These are phyloP conservation scores for Cordyceps tenuipes DNA, from an alignment of 2,329 filamentous ascomycete genomes.

Conservation along the genomic window DNA sequence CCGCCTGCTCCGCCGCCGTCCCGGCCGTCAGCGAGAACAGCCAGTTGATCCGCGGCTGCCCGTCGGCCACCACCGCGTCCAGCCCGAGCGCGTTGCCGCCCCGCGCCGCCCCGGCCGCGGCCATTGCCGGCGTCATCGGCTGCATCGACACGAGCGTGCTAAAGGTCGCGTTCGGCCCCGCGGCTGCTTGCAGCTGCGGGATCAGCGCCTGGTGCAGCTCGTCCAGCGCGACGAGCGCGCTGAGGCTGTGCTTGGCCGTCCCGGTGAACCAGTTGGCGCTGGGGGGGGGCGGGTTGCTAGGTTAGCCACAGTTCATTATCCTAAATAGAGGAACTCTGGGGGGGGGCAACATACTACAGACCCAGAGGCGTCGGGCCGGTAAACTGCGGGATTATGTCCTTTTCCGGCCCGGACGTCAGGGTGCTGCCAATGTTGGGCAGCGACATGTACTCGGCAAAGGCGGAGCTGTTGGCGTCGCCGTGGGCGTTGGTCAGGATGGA, in stretches of 20 bases:
- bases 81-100: constrained; percentile 27
- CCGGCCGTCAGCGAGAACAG: constrained; percentile 31
- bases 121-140: constrained; percentile 23
- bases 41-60: constrained; percentile 28
- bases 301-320: too few species aligned
- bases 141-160: constrained; percentile 24
- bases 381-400: constrained; percentile 23
- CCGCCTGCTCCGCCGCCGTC: constrained; percentile 26
- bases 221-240: constrained; percentile 24
- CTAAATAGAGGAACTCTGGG: neutral
- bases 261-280: constrained; percentile 26
- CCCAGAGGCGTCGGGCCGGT: constrained; percentile 25
- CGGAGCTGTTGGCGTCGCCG: constrained; percentile 16
- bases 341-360: constrained; percentile 18
- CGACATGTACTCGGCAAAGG: constrained; percentile 18
- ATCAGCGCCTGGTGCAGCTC: constrained; percentile 22
- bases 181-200: constrained; percentile 20
- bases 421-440: constrained; percentile 19
- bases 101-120: constrained; percentile 15
- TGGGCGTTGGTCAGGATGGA: constrained; percentile 22
- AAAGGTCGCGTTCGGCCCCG: constrained; percentile 19
- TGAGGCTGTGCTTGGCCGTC: constrained; percentile 20
- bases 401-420: constrained; percentile 17
- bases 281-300: too few species aligned
- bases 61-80: constrained; percentile 26